Evolutionary conservation across 306 rosid genomes (phyloP), one percentile per base, ranked within the genome.

Genomic region (Lathyrus sativus): DNA sequence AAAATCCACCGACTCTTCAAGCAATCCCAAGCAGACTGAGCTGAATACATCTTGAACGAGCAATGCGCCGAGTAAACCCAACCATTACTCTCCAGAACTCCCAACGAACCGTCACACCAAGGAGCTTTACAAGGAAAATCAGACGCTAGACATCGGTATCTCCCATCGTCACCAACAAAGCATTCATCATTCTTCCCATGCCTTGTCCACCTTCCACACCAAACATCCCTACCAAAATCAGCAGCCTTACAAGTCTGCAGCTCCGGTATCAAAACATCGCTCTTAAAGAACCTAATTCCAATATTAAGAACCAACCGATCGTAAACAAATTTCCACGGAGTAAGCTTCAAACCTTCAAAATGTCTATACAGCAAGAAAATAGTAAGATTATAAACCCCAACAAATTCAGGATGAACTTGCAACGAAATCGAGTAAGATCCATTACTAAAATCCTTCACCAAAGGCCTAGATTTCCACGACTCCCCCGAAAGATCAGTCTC

Each of bases 171-270:
- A 55, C 92, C 80, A 15, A 93, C 79, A 42, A 38, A 1, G 55
- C 99, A 93, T 7, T 49, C 63, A 53, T 90, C 91, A 7, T 84
- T 88, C 82, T 73, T 85, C n/a, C 87, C 99, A 62, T 80, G 95
- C 65, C 99, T 87, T 13, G 96, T 93, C 99, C 99, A 93, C 82
- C 99, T 81, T 74, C 99, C 97, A 26, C 69, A 37, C 99, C 99
- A 93, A 35, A 88, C 80, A 11, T 88, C 96, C 76, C 76, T 77
- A 17, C 67, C 79, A 64, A 88, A 90, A 78, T 93, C 99, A 35
- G 87, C 80, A 65, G 78, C 84, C 14, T 71, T 41, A 49, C 99
- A 95, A 55, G 71, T 39, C 29, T 71, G 69, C n/a, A 87, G 68
- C 78, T 77, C 86, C 1, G 92, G 92, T 62, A 93, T 74, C 57